Evolutionary conservation across 2,329 filamentous ascomycete species (phyloP).

Genomic region (Monosporascus sp.): DNA sequence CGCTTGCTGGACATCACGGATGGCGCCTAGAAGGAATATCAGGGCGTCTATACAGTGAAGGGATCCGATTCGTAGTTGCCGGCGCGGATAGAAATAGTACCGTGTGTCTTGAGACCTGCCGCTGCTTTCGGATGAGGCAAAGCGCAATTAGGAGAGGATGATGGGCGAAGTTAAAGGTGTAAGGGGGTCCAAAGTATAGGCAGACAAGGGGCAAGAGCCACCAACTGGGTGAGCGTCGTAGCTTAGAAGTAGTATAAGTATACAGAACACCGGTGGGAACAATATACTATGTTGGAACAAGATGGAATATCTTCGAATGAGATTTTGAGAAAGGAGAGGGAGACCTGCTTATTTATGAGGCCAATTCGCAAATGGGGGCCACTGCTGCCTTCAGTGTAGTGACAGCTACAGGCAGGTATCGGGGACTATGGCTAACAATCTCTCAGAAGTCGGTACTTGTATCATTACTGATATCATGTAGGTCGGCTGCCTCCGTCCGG

Average conservation of each 20-base stretch:
- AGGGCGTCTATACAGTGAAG: background rate
- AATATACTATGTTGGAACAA: background rate
- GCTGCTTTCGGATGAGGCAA: background rate
- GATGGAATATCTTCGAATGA: conserved; percentile 4
- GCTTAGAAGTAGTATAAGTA: background rate
- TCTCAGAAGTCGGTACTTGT: conserved; percentile 9
- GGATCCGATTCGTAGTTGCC: background rate
- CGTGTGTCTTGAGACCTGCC: background rate
- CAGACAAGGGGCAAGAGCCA: conserved; percentile 3
- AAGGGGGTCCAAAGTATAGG: conserved; percentile 2
- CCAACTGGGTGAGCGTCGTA: background rate
- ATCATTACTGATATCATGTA: conserved; percentile 14
- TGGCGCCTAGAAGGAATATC: background rate
- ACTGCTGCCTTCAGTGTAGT: conserved; percentile 15
- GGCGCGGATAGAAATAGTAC: background rate
- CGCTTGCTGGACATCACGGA: conserved; percentile 18
- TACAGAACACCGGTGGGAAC: background rate
- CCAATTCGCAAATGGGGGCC: conserved; percentile 15
- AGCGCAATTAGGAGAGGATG: background rate
- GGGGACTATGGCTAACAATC: conserved; percentile 7
- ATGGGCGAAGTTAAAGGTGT: conserved; percentile 4
- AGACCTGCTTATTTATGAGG: conserved; percentile 15
- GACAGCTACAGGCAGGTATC: conserved; percentile 11
- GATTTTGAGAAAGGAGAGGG: conserved; percentile 8
- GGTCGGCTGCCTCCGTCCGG: conserved; percentile 17